A percentile compares a stretch with the other conserved stretches of the same genome.
phyloP scores from a whole-genome alignment of 1,139 yeast species.

The Eremothecium cymbalariae region DNA sequence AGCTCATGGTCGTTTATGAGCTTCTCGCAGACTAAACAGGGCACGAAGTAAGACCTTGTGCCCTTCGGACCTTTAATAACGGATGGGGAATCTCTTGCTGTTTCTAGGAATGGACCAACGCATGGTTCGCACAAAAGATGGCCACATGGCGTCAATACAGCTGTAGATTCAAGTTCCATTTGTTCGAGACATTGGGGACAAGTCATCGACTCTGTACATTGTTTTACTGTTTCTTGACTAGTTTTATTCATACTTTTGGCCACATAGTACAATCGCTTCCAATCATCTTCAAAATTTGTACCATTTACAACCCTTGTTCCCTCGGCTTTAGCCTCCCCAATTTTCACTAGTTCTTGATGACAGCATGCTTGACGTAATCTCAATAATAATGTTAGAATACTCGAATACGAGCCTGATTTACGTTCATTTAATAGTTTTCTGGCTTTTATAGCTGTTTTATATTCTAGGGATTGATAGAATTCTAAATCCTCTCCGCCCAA shows the following conservation, averaged over 20 bases:
- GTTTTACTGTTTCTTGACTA: conserved; percentile 26
- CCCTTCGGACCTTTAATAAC: conserved; percentile 34
- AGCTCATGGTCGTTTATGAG: conserved; percentile 38
- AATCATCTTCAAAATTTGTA: conserved; percentile 24
- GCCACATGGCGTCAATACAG: conserved; percentile 54
- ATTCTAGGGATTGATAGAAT: conserved; percentile 55
- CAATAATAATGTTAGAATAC: conserved; percentile 62
- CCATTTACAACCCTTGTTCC: conserved; percentile 27
- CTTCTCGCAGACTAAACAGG: conserved; percentile 46
- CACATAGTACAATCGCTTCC: conserved; percentile 26
- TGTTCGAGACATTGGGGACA: conserved; percentile 69
- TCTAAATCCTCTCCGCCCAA: conserved; percentile 48
- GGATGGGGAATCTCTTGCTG: conserved; percentile 30
- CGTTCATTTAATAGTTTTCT: conserved; percentile 32
- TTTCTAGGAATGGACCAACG: conserved; percentile 43
- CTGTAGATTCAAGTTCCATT: conserved; percentile 40
- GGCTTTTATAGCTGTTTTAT: conserved; percentile 50
- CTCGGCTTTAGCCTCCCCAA: conserved; percentile 45
- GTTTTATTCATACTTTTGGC: conserved; percentile 24
- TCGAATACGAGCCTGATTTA: conserved; percentile 42
- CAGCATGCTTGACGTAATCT: conserved; percentile 88
- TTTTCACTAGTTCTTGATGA: conserved; percentile 66
- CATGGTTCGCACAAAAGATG: conserved; percentile 63
- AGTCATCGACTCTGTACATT: conserved; percentile 27
- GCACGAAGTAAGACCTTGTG: conserved; percentile 34